These are phyloP conservation scores for Clavispora asparagi DNA, from an alignment of 805 yeast genomes.

Conservation along the genomic window DNA sequence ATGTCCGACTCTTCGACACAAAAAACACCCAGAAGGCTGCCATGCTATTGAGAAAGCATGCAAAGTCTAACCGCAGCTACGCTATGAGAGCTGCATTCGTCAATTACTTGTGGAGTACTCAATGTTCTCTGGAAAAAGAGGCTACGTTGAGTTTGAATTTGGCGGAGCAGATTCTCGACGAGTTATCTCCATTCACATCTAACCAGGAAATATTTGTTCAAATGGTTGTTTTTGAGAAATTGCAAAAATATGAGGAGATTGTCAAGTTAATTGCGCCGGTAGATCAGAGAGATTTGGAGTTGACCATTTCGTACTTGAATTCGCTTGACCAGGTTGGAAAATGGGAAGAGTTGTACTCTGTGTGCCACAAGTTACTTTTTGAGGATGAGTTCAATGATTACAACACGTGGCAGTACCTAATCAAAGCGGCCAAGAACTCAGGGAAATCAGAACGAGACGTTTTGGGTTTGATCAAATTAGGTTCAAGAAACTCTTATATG, in stretches of 20 bases:
- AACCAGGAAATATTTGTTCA: slow-evolving; percentile 67
- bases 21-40: slow-evolving; percentile 50
- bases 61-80: slow-evolving; percentile 24
- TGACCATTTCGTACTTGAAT: slow-evolving; percentile 50
- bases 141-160: neutral
- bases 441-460: slow-evolving; percentile 27
- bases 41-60: slow-evolving; percentile 33
- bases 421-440: slow-evolving; percentile 39
- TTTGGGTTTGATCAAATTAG: slow-evolving; percentile 8
- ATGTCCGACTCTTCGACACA: slow-evolving; percentile 44
- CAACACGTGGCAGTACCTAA: slow-evolving; percentile 61
- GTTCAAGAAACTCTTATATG: slow-evolving; percentile 52
- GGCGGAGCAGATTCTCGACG: slow-evolving; percentile 42
- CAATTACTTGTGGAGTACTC: slow-evolving; percentile 37
- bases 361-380: slow-evolving; percentile 32
- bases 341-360: slow-evolving; percentile 39
- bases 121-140: slow-evolving; percentile 39
- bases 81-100: slow-evolving; percentile 55
- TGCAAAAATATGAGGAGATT: slow-evolving; percentile 29
- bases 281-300: slow-evolving; percentile 52
- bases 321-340: slow-evolving; percentile 36
- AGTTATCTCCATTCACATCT: slow-evolving; percentile 44
- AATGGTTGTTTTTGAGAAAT: slow-evolving; percentile 43
- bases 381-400: slow-evolving; percentile 63
- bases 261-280: slow-evolving; percentile 15